Evolutionary conservation across 2,329 filamentous ascomycete species (phyloP).

Genomic region (Tolypocladium amazonense): DNA sequence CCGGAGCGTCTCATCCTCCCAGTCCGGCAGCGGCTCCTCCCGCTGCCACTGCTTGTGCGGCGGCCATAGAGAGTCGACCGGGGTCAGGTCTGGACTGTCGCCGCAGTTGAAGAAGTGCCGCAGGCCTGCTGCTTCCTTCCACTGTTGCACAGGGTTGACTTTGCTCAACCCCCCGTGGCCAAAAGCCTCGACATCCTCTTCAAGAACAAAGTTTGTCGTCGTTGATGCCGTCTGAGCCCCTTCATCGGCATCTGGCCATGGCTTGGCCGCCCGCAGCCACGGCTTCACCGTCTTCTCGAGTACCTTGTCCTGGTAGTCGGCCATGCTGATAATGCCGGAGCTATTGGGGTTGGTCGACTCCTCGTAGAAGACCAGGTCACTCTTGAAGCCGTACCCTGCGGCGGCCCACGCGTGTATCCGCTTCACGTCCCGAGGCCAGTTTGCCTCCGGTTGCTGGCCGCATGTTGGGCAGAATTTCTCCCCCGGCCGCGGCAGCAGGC

Average conservation of each 20-base stretch:
- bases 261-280: slow-evolving; percentile 20
- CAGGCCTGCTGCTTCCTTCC: slow-evolving; percentile 22
- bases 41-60: slow-evolving; percentile 21
- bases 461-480: slow-evolving; percentile 21
- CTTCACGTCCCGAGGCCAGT: slow-evolving; percentile 22
- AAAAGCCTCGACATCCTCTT: slow-evolving; percentile 24
- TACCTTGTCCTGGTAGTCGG: slow-evolving; percentile 22
- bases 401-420: slow-evolving; percentile 24
- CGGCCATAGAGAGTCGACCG: slow-evolving; percentile 24
- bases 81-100: slow-evolving; percentile 25
- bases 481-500: slow-evolving; percentile 21
- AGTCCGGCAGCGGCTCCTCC: slow-evolving; percentile 13
- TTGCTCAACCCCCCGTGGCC: slow-evolving; percentile 25
- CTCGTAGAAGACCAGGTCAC: slow-evolving; percentile 26
- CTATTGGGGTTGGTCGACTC: slow-evolving; percentile 21
- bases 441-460: slow-evolving; percentile 9
- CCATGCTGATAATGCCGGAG: slow-evolving; percentile 20
- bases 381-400: slow-evolving; percentile 24
- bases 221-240: slow-evolving; percentile 1
- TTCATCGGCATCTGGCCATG: slow-evolving; percentile 13
- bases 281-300: slow-evolving; percentile 21
- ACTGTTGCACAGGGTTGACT: slow-evolving; percentile 22
- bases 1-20: slow-evolving; percentile 22
- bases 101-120: slow-evolving; percentile 23
- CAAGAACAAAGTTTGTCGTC: slow-evolving; percentile 17